Conservation (phyloP, 208 protist species). For the Herpetomonas muscarum region DNA sequence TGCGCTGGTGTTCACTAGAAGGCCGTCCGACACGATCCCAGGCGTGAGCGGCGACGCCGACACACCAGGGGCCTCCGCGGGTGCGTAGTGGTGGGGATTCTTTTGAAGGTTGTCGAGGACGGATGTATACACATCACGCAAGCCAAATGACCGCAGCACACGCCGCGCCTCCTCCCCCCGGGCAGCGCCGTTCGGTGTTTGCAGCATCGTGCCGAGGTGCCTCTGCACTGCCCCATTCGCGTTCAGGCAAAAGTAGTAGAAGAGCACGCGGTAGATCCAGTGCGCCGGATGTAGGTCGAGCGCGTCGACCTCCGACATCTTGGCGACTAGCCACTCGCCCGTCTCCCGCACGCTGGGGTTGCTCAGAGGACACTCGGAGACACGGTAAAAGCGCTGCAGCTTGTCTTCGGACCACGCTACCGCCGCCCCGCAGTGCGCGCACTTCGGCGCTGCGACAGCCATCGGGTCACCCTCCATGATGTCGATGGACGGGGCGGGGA, state of each 20-base stretch:
- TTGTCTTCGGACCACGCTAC: constrained; percentile 26
- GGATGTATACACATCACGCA: constrained; percentile 17
- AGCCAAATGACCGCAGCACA: constrained; percentile 19
- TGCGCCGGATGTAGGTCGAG: constrained; percentile 48
- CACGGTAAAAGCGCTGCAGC: constrained; percentile 11
- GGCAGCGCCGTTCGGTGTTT: background rate
- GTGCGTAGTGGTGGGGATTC: no score
- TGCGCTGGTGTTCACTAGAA: constrained; percentile 7
- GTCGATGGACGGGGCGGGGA: constrained; percentile 15
- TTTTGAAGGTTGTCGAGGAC: constrained; percentile 9
- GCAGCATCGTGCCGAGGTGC: constrained; percentile 7
- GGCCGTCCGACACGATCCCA: constrained; percentile 5
- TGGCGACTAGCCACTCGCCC: constrained; percentile 30
- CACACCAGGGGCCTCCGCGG: no score
- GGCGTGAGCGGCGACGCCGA: background rate
- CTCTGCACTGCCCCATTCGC: constrained; percentile 28
- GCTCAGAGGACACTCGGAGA: background rate
- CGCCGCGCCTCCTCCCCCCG: constrained; percentile 8
- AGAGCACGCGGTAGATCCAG: constrained; percentile 69
- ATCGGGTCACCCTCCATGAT: constrained; percentile 21
- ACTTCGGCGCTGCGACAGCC: constrained; percentile 14
- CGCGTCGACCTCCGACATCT: constrained; percentile 18
- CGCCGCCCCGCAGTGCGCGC: constrained; percentile 18
- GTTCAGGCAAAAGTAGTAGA: constrained; percentile 64
- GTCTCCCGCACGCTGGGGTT: constrained; percentile 20